Percentiles rank a stretch among this genome's conserved stretches.
Evolutionary conservation across 371 early-diverging fungal species (phyloP).

Genomic region (Apophysomyces sp.): DNA sequence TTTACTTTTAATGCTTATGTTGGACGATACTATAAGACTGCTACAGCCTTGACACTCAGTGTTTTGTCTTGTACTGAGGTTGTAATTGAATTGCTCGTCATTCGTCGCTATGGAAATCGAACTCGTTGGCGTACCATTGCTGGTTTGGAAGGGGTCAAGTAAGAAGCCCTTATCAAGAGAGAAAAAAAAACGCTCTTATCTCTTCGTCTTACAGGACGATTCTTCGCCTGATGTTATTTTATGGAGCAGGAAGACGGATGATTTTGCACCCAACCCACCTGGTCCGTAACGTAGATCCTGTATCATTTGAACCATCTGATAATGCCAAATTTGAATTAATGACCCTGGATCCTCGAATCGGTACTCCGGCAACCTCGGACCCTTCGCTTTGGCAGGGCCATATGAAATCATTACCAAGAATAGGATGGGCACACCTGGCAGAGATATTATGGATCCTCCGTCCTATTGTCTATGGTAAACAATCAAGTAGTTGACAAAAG

Average conservation of each 20-base stretch:
- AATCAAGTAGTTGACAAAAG: not conserved
- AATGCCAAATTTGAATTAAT: constrained; percentile 32
- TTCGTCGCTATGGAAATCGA: constrained; percentile 3
- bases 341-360: constrained; percentile 34
- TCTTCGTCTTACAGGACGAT: constrained; percentile 12
- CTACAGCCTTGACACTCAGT: constrained; percentile 25
- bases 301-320: constrained; percentile 16
- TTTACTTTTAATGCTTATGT: constrained; percentile 29
- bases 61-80: constrained; percentile 41
- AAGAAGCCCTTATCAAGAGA: not conserved
- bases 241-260: constrained; percentile 15
- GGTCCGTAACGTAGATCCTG: constrained; percentile 33
- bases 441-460: constrained; percentile 40
- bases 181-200: not conserved
- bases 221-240: constrained; percentile 28
- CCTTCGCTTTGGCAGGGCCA: not conserved
- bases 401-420: constrained; percentile 2
- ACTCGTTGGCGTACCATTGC: constrained; percentile 32
- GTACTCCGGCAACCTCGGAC: constrained; percentile 22
- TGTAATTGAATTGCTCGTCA: constrained; percentile 29
- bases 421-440: constrained; percentile 26
- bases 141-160: constrained; percentile 42
- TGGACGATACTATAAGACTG: constrained; percentile 8
- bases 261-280: constrained; percentile 43
- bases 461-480: constrained; percentile 40